phyloP scores from a whole-genome alignment of 192 early-diverging fungal species.

The Phlyctochytrium arcticum region DNA sequence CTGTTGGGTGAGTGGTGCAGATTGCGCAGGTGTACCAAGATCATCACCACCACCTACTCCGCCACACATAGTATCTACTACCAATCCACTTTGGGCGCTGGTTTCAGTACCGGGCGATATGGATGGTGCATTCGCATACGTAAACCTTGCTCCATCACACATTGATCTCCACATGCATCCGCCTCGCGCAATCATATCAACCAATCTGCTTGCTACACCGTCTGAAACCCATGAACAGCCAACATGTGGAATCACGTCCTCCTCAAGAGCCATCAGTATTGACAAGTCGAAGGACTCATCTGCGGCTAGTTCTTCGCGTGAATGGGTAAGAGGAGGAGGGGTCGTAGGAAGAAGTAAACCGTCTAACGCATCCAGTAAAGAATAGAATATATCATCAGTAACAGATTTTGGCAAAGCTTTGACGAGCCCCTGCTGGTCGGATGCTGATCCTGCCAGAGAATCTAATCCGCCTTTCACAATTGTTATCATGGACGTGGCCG shows the following conservation, averaged over 20 bases:
- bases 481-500: constrained; percentile 58
- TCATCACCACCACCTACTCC: no score
- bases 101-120: no score
- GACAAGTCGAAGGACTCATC: constrained; percentile 76
- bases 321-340: constrained; percentile 42
- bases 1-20: no score
- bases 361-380: no score
- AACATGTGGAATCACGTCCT: constrained; percentile 64
- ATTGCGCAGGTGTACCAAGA: no score
- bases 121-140: no score
- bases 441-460: no score
- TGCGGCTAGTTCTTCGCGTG: constrained; percentile 56
- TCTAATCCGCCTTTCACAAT: constrained; percentile 42
- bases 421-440: constrained; percentile 22
- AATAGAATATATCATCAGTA: constrained; percentile 5
- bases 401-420: background rate
- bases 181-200: constrained; percentile 56
- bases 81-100: no score
- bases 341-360: background rate
- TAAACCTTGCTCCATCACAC: no score
- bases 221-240: constrained; percentile 61
- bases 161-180: no score
- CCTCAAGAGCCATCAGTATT: constrained; percentile 58
- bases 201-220: constrained; percentile 47
- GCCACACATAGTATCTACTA: no score